Conservation (phyloP, 768 basidiomycete genomes). For the Leucosporidium creatinivorum region DNA sequence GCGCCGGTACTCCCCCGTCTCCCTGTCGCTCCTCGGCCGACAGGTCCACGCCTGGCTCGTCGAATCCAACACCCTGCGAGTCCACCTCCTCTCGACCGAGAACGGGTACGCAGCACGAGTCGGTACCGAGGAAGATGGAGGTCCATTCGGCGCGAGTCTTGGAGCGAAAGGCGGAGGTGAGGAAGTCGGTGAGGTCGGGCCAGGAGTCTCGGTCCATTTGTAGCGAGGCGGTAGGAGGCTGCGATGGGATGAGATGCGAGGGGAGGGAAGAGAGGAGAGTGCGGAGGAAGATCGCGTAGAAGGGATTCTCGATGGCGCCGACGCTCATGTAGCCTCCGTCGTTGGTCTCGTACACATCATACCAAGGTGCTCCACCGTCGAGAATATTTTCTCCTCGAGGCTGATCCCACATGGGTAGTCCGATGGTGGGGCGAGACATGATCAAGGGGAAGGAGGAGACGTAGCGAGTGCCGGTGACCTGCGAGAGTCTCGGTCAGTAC, state of each 20-base stretch:
- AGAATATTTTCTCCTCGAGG: conserved; percentile 53
- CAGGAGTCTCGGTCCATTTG: conserved; percentile 30
- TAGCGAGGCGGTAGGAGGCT: conserved; percentile 1
- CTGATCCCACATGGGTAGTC: conserved; percentile 44
- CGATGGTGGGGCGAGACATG: conserved; percentile 39
- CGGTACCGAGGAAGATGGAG: conserved; percentile 56
- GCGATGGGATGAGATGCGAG: not conserved
- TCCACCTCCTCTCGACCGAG: conserved; percentile 29
- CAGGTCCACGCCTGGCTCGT: not conserved
- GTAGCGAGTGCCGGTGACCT: conserved; percentile 76
- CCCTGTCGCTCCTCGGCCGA: not conserved
- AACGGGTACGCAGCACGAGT: conserved; percentile 36
- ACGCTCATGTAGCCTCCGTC: conserved; percentile 70
- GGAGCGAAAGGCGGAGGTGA: conserved; percentile 58
- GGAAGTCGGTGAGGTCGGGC: conserved; percentile 43
- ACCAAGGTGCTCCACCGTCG: conserved; percentile 70
- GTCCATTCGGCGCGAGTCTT: conserved; percentile 64
- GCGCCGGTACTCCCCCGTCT: not conserved
- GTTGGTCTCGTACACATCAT: conserved; percentile 63
- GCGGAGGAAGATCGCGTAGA: conserved; percentile 30
- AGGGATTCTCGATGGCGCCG: conserved; percentile 31
- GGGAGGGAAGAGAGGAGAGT: not conserved
- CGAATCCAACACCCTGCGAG: conserved; percentile 1
- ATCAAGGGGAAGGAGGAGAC: conserved; percentile 65
- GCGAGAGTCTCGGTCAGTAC: not conserved